These are phyloP conservation scores for Zizania latifolia DNA, from an alignment of 176 grass and related monocot species.

Conservation along the genomic window DNA sequence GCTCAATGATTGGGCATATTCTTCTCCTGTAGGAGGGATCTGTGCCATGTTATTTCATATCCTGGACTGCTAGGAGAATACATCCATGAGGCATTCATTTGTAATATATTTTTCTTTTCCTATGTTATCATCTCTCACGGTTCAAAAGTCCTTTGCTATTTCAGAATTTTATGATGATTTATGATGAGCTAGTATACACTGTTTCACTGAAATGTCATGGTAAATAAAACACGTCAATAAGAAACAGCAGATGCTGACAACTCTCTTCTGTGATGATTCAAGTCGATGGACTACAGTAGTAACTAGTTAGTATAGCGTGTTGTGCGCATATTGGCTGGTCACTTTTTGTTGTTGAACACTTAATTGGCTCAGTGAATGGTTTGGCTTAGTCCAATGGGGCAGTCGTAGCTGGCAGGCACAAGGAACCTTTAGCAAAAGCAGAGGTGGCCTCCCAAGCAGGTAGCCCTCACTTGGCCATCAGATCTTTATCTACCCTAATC, in stretches of 20 bases:
- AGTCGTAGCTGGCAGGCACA: not conserved
- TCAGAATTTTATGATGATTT: not conserved
- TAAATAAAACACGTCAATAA: not conserved
- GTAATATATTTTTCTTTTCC: not conserved
- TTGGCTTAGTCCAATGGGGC: slow-evolving; percentile 1
- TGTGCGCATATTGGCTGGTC: not conserved
- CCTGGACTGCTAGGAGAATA: not conserved
- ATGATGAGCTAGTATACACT: not conserved
- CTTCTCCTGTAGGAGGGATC: not conserved
- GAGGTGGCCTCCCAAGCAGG: not conserved
- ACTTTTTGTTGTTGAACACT: not conserved
- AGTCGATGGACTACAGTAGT: not conserved
- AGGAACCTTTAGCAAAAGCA: slow-evolving; percentile 11
- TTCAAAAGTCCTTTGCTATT: not conserved
- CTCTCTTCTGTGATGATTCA: not conserved
- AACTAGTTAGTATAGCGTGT: not conserved
- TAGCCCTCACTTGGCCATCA: not conserved
- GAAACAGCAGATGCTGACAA: not conserved
- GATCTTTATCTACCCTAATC: not conserved
- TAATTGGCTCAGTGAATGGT: not conserved
- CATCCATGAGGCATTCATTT: not conserved
- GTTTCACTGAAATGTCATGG: not conserved
- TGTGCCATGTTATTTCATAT: not conserved
- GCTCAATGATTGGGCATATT: slow-evolving; percentile 37
- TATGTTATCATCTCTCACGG: not conserved